Evolutionary conservation across 345 rosid species (phyloP), one percentile per base, ranked within the genome.

Genomic region (Geranium rotundifolium): DNA sequence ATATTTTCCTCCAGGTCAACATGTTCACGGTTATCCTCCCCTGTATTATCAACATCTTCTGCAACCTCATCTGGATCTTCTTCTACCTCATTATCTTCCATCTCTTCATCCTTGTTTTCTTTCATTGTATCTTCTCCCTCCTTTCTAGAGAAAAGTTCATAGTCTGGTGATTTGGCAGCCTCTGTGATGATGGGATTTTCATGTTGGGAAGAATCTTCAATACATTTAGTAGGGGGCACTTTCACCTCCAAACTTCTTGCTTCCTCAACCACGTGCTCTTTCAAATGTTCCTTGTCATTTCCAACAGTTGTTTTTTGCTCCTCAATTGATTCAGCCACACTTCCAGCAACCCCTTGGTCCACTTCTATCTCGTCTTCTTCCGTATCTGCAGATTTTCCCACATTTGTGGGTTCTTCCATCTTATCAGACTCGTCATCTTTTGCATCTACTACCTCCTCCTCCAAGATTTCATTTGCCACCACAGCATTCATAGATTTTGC

Each of bases 371-470:
- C 15, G 10, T 29, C 31, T 62, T 46, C 19, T 63, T 50, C 73
- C 63, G 65, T 52, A 41, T 64, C 63, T 17, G 15, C 65, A 5
- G 46, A 10, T 65, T 65, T 57, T 56, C 20, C 55, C 29, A 59
- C 77, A 64, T 67, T 70, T 57, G 58, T 74, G 29, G n/a, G 19
- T 17, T 54, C 46, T 63, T 54, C 66, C 31, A 19, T 7, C 30
- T 27, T 30, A 54, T 56, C 56, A 46, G 3, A 9, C 52, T 46
- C 58, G 39, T 64, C 12, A 59, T 62, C 68, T 56, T 73, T 57
- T 19, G 19, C 49, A n/a, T 55, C 60, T 6, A n/a, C 67, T 1
- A 34, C 14, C 19, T 55, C 61, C 12, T 27, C 20, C 57, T 63
- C 61, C 2, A 56, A 60, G 34, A 14, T 7, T 46, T 46, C 52